Evolutionary conservation across 306 rosid species (phyloP), one percentile per base, ranked within the genome.

Genomic region (Carpinus viminea): DNA sequence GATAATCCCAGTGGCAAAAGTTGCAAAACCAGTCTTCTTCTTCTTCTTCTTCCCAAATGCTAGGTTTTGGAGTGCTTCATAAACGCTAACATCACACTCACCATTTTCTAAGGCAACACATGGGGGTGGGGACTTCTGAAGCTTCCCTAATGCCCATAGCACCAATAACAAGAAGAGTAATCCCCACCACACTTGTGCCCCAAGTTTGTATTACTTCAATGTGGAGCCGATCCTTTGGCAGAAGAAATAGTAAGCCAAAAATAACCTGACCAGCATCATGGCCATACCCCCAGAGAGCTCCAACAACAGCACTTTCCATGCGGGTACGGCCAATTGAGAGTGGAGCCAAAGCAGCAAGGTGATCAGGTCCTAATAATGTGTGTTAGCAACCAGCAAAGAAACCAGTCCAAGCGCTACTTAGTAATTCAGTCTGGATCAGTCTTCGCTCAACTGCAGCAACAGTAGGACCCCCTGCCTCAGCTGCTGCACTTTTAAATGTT

Each of bases 221-320:
- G 64, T 89, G 98, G 52, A 92, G 98, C 54, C 86, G 86, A 84
- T 94, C 98, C 83, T 94, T 92, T 6, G 92, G 87, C 18, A 91
- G 75, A 46, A 94, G 87, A 86, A 94, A 94, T 57, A 94, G 13
- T 59, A 92, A 80, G 69, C 97, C 98, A 55, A 94, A 92, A 76
- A 94, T 86, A 60, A 94, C 79, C 87, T 94, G 98, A 78, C 98
- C 98, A 54, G 98, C 98, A 45, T 94, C 98, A 68, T 92, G 97
- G 71, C 98, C 98, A 75, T 96, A 92, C 21, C 98, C 98, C 98
- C 97, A 94, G 50, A 94, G 97, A 70, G 98, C 98, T 66, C 98
- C 98, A 10, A 94, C 93, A 11, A 93, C 88, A 75, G 97, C 98
- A 82, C 96, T 90, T 86, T 94, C 97, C 80, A 92, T 83, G 77